phyloP scores from a whole-genome alignment of 1,284 basidiomycete species.

The Heterobasidion parviporum region DNA sequence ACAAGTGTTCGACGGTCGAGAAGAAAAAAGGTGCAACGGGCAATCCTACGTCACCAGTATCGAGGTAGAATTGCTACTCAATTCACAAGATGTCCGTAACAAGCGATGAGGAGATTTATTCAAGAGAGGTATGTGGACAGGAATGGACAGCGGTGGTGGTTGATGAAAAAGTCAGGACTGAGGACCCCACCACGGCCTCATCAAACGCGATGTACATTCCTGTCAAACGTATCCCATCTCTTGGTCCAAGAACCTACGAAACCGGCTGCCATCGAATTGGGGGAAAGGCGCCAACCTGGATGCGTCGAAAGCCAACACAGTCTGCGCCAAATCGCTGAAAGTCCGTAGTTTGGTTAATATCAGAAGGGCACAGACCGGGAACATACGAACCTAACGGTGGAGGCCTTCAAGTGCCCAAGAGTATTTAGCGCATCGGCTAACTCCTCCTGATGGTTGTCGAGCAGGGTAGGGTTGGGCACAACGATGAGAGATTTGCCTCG shows the following conservation, averaged over 20 bases:
- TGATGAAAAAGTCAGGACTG: too few species aligned
- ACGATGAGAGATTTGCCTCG: slow-evolving; percentile 72
- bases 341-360: neutral
- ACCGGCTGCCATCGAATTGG: slow-evolving; percentile 53
- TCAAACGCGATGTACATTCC: too few species aligned
- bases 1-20: neutral
- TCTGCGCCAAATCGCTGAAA: slow-evolving; percentile 42
- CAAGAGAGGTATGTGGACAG: too few species aligned
- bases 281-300: slow-evolving; percentile 51
- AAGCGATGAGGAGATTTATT: too few species aligned
- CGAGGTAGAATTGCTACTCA: neutral
- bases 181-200: too few species aligned
- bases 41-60: neutral
- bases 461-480: slow-evolving; percentile 81
- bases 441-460: slow-evolving; percentile 93
- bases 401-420: slow-evolving; percentile 58
- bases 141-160: too few species aligned
- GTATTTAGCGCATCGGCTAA: slow-evolving; percentile 65
- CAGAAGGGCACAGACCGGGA: neutral
- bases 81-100: too few species aligned
- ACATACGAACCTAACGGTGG: slow-evolving; percentile 46
- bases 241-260: slow-evolving; percentile 59
- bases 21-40: neutral
- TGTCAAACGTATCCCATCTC: slow-evolving; percentile 57
- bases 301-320: slow-evolving; percentile 42